Percentiles rank a stretch among this genome's conserved stretches.
phyloP scores from a whole-genome alignment of 2,329 filamentous ascomycete species.

The Fusarium poae region DNA sequence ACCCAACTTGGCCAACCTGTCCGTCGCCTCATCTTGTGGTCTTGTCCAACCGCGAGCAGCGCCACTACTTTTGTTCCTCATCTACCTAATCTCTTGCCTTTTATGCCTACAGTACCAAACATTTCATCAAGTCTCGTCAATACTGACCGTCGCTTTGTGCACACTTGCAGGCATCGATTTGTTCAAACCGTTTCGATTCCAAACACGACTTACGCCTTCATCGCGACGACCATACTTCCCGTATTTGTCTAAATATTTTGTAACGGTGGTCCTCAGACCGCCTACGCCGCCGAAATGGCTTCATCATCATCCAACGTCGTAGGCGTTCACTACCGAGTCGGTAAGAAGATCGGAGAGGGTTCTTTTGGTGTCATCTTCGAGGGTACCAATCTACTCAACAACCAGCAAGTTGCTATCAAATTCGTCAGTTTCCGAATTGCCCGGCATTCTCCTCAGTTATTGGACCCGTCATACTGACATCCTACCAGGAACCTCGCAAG shows the following conservation, averaged over 20 bases:
- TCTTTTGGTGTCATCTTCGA: slow-evolving; percentile 99
- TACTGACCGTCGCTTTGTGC: slow-evolving; percentile 40
- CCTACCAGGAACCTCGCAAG: slow-evolving; percentile 90
- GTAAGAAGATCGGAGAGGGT: slow-evolving; percentile 99
- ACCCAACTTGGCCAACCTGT: slow-evolving; percentile 37
- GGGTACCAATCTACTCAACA: slow-evolving; percentile 97
- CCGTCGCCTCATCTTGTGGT: slow-evolving; percentile 43
- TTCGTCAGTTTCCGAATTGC: slow-evolving; percentile 73
- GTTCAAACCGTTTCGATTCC: slow-evolving; percentile 32
- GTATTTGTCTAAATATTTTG: slow-evolving; percentile 31
- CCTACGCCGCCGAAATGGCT: slow-evolving; percentile 70
- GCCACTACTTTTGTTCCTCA: slow-evolving; percentile 41
- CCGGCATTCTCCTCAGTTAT: not conserved
- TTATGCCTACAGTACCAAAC: slow-evolving; percentile 7
- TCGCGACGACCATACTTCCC: slow-evolving; percentile 23
- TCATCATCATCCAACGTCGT: slow-evolving; percentile 96
- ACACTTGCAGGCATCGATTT: slow-evolving; percentile 45
- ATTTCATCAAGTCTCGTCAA: slow-evolving; percentile 28
- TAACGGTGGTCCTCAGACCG: slow-evolving; percentile 47
- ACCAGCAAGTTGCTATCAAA: slow-evolving; percentile 99
- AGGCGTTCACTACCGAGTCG: slow-evolving; percentile 97
- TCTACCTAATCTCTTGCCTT: slow-evolving; percentile 18
- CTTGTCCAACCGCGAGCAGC: slow-evolving; percentile 39
- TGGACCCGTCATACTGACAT: slow-evolving; percentile 13
- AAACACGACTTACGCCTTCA: slow-evolving; percentile 22